Conservation (phyloP, 257 asterid species). For the Nicotiana undulata region DNA sequence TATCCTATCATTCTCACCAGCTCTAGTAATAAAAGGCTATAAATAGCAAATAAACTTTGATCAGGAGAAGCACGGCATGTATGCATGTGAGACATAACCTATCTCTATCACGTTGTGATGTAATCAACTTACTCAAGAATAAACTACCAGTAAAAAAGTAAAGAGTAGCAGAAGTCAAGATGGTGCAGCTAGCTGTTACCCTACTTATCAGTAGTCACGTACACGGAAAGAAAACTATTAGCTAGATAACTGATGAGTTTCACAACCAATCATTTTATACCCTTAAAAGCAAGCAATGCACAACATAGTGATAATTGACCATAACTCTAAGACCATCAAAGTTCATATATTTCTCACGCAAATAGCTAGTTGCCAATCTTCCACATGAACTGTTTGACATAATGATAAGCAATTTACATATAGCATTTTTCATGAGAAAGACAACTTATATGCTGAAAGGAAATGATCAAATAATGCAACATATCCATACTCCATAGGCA, state of each 20-base stretch:
- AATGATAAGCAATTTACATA: neutral
- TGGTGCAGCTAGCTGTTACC: neutral
- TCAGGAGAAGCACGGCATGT: neutral
- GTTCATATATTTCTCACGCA: slow-evolving; percentile 1
- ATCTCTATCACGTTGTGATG: neutral
- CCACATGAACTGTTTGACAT: neutral
- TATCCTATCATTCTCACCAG: neutral
- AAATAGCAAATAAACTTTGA: neutral
- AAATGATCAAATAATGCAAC: neutral
- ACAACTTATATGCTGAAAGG: neutral
- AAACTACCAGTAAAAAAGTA: neutral
- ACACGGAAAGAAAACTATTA: neutral
- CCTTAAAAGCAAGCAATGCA: neutral
- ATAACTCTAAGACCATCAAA: neutral
- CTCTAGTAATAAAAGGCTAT: neutral
- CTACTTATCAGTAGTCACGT: neutral
- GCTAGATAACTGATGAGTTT: neutral
- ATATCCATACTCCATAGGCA: neutral
- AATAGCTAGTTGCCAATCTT: neutral
- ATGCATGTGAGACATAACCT: neutral
- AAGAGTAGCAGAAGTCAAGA: neutral
- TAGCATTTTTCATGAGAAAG: neutral
- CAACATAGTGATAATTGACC: slow-evolving; percentile 1
- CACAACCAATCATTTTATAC: neutral
- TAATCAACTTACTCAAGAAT: neutral